Percentiles rank a stretch among this genome's conserved stretches.
Conservation (phyloP, 768 basidiomycete species). For the Serendipita indica region DNA sequence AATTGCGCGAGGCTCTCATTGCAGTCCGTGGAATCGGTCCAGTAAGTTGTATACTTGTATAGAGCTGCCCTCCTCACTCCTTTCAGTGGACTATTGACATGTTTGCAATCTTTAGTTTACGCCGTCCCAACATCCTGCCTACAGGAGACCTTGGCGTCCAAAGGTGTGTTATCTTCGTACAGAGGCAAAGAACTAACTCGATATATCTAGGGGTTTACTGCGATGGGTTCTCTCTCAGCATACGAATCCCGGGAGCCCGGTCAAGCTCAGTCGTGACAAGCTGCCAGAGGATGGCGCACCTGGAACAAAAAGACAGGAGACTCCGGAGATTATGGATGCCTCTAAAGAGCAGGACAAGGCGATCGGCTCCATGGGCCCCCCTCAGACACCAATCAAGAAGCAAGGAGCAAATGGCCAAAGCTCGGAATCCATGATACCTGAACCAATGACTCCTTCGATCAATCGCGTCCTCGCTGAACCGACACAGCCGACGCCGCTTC, state of each 20-base stretch:
- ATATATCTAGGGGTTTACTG: constrained; percentile 42
- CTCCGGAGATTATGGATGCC: background rate
- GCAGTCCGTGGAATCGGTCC: constrained; percentile 68
- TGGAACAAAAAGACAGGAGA: background rate
- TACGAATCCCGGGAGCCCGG: constrained; percentile 18
- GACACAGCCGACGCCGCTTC: constrained; percentile 30
- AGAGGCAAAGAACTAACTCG: too few relatives aligned
- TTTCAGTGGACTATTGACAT: constrained; percentile 65
- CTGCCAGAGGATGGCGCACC: background rate
- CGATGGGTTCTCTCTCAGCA: constrained; percentile 56
- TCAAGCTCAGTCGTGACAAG: background rate
- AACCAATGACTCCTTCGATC: constrained; percentile 55
- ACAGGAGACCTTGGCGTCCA: constrained; percentile 77
- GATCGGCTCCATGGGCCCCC: constrained; percentile 10
- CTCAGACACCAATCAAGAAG: constrained; percentile 24
- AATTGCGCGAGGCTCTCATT: constrained; percentile 57
- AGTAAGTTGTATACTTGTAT: constrained; percentile 26
- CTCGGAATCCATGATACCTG: constrained; percentile 23
- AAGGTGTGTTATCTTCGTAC: too few relatives aligned
- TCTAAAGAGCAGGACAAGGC: constrained; percentile 10
- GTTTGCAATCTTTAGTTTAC: constrained; percentile 80
- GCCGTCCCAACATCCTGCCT: constrained; percentile 69
- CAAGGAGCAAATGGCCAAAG: background rate
- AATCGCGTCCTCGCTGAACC: constrained; percentile 31
- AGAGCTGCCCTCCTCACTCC: background rate